Evolutionary conservation across 2,329 filamentous ascomycete species (phyloP).

Genomic region (Atkinsonella hypoxylon): DNA sequence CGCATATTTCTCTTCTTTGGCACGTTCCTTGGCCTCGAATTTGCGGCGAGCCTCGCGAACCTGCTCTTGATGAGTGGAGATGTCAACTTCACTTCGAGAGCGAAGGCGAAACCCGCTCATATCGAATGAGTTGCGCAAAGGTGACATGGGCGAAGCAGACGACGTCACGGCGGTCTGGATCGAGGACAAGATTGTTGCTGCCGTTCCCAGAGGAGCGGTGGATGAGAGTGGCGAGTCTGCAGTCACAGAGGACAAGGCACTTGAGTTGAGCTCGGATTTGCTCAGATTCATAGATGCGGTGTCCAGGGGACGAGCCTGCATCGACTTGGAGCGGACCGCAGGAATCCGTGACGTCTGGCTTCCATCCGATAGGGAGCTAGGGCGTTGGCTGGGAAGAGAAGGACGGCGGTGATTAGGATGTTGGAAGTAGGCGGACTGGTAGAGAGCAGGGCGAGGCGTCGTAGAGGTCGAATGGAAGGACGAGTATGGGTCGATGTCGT

Average conservation of each 20-base stretch:
- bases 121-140: slow-evolving; percentile 48
- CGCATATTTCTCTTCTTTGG: slow-evolving; percentile 51
- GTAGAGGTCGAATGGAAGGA: slow-evolving; percentile 8
- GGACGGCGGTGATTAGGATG: slow-evolving; percentile 16
- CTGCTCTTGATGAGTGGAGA: slow-evolving; percentile 40
- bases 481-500: slow-evolving; percentile 22
- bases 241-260: slow-evolving; percentile 15
- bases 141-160: slow-evolving; percentile 30
- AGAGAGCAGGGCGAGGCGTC: slow-evolving; percentile 3
- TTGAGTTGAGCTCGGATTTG: slow-evolving; percentile 35
- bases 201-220: slow-evolving; percentile 14
- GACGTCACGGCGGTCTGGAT: slow-evolving; percentile 14
- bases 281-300: slow-evolving; percentile 27
- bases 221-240: slow-evolving; percentile 25
- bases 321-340: slow-evolving; percentile 18
- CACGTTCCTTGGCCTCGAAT: slow-evolving; percentile 49
- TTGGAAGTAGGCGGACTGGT: slow-evolving; percentile 9
- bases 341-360: slow-evolving; percentile 16
- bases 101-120: slow-evolving; percentile 45
- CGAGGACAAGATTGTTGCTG: slow-evolving; percentile 17
- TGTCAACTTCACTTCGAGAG: slow-evolving; percentile 47
- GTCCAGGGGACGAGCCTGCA: slow-evolving; percentile 23
- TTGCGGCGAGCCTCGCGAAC: slow-evolving; percentile 50
- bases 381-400: slow-evolving; percentile 21
- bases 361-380: slow-evolving; percentile 22